Evolutionary conservation across 495 filamentous ascomycete species (phyloP), one percentile per base, ranked within the genome.

Genomic region (Aspergillus panamensis): DNA sequence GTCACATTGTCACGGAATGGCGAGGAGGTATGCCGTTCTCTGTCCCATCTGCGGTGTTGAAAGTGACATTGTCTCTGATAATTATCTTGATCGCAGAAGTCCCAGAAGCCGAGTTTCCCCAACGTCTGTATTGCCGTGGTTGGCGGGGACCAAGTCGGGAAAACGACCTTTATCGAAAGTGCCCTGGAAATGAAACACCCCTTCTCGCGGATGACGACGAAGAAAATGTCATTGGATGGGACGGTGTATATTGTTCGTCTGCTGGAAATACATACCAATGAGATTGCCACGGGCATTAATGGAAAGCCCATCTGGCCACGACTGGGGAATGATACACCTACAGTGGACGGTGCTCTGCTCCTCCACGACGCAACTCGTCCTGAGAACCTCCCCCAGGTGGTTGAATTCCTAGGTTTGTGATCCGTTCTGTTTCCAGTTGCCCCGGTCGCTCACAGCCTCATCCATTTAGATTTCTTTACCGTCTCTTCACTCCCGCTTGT

Each of bases 81-180:
- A 9, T 50, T 19, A 12, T 55, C 29, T 29, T 12, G 39, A 29
- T 25, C 56, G 51, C 55, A 75, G 72, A 65, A 64, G 52, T 21
- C 62, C 12, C 50, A 54, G 56, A 72, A 66, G 37, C 52, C 64
- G 50, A 66, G 61, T 48, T 59, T 73, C 42, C 73, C 75, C 20
- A 67, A 87, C 66, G 84, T 96, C 66, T 92, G 90, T 65, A 89
- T 97, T 67, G 90, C 86, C 32, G 85, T 97, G 21, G 83, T 96
- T 63, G 94, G 94, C 52, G 82, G 83, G 62, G 78, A 83, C 62
- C 85, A 86, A 49, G 89, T 90, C 33, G 93, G 93, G 62, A 97
- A 97, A 75, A 91, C 90, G 48, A 88, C 89, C 20, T 96, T 97
- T 63, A 88, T 96, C 58, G 87, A 89, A 65, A 84, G 81, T 53